Base-by-base conservation (phyloP, 768 basidiomycete species). In the Royoungia palumana region DNA sequence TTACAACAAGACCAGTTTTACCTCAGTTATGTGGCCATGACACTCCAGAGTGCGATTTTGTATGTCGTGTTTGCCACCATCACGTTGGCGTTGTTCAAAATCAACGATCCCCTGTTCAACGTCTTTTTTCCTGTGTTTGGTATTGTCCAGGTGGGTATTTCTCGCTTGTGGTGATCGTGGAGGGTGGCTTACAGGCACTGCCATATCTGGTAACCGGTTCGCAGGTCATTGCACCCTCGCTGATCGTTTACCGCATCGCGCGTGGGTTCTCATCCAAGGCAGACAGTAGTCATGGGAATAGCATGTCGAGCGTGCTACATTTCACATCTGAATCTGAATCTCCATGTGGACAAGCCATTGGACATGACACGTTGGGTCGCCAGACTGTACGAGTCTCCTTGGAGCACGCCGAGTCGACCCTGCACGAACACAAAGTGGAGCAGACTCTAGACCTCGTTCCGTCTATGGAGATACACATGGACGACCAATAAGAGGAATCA, bases 201-300 rank as follows among this genome's bases (percentile, higher is more conserved):
- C 7, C 32, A 16, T 32, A 3, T 16, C 14, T 16, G 30, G 14
- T 16, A 1, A 16, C 7, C 12, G n/a, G 32, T 10, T 8, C 13
- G n/a, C 5, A 50, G 49, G 42, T 40, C 2, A 41, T 63, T 10
- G 50, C 60, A 1, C 58, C 60, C 0, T 22, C 58, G 30, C 27
- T 63, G 41, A 62, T 61, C 35, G 49, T 62, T 2, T 49, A 61
- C 34, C 58, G 60, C 4, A 62, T 62, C 37, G 62, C 49, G 0
- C 38, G 35, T 6, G 60, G 60, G 12, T 42, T 61, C 34, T 50
- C 61, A 13, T 49, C 57, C n/a, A 47, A 57, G 46, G 61, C 58
- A 24, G 51, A 55, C 22, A 45, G n/a, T n/a, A n/a, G 43, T 2
- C n/a, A 30, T 20, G 55, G 44, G 9, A 44, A 25, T 2, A 16